These are phyloP conservation scores for Alternaria sp. DNA, from an alignment of 2,329 filamentous ascomycete genomes.

Conservation along the genomic window DNA sequence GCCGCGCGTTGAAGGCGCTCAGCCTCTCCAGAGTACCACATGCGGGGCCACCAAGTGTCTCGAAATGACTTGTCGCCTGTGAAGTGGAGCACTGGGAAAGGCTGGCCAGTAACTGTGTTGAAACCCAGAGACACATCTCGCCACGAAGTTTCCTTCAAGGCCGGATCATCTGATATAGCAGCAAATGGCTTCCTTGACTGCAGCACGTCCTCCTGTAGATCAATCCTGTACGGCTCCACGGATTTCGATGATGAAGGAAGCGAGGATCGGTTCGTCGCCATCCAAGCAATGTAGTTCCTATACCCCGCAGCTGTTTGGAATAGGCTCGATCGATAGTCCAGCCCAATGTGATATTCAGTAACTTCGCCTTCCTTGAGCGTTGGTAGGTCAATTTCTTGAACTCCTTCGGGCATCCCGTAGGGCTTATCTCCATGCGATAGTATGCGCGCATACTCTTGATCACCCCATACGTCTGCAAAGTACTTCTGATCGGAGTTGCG, in stretches of 20 bases:
- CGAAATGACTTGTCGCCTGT: conserved; percentile 2
- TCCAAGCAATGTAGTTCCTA: neutral
- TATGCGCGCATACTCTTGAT: conserved; percentile 1
- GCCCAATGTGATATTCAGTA: neutral
- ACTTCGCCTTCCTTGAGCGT: neutral
- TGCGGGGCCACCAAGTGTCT: neutral
- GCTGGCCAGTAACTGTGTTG: neutral
- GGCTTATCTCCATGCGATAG: neutral
- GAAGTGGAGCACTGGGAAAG: conserved; percentile 2
- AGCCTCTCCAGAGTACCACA: neutral
- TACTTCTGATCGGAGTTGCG: conserved; percentile 7
- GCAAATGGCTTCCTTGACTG: neutral
- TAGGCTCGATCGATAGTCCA: neutral
- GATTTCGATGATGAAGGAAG: neutral
- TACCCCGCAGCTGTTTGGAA: conserved; percentile 2
- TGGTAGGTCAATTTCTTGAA: neutral
- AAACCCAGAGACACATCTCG: neutral
- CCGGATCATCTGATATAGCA: neutral
- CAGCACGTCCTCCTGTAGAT: neutral
- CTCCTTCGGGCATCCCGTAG: neutral
- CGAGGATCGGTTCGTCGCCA: neutral
- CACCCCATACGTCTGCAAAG: conserved; percentile 1
- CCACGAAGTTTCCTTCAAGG: neutral
- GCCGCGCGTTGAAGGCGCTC: neutral
- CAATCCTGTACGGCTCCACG: neutral